These are phyloP conservation scores for Magnaporthiopsis incrustans DNA, from an alignment of 2,329 filamentous ascomycete genomes.

Conservation along the genomic window DNA sequence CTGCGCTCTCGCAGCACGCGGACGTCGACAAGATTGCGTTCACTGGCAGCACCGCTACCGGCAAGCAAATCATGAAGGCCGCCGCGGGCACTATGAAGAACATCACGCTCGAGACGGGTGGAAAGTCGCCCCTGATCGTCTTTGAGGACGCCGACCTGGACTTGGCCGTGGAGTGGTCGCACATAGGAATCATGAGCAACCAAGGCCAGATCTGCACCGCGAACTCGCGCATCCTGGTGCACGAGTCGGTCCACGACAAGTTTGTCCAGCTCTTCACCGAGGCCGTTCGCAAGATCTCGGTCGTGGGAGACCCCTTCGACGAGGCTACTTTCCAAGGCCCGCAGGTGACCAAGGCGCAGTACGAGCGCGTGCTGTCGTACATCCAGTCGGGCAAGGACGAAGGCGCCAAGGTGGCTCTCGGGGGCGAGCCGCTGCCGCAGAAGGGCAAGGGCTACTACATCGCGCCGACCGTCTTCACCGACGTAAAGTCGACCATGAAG, in stretches of 20 bases:
- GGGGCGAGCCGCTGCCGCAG: conserved; percentile 48
- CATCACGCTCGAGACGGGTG: conserved; percentile 54
- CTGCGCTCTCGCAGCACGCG: conserved; percentile 55
- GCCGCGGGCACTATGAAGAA: conserved; percentile 54
- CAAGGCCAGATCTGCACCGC: conserved; percentile 55
- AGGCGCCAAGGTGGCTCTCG: conserved; percentile 53
- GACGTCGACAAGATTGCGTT: conserved; percentile 65
- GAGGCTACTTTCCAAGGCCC: conserved; percentile 62
- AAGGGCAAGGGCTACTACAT: conserved; percentile 35
- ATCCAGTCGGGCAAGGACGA: conserved; percentile 59
- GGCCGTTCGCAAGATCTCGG: conserved; percentile 46
- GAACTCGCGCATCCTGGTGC: conserved; percentile 52
- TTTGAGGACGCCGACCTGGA: conserved; percentile 56
- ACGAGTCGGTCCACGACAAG: conserved; percentile 47
- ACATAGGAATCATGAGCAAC: conserved; percentile 43
- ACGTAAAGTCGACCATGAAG: conserved; percentile 26
- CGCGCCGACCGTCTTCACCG: conserved; percentile 26
- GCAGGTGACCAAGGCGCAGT: conserved; percentile 60
- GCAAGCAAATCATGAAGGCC: conserved; percentile 64
- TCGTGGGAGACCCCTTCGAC: conserved; percentile 61
- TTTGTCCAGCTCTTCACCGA: conserved; percentile 57
- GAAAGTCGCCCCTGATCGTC: conserved; percentile 53
- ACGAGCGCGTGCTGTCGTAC: conserved; percentile 58
- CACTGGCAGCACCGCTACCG: conserved; percentile 62
- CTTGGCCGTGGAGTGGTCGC: conserved; percentile 48